A percentile compares a stretch with the other conserved stretches of the same genome.
Evolutionary conservation across 1,284 basidiomycete species (phyloP).

Genomic region (Erythrobasidium hasegawianum): DNA sequence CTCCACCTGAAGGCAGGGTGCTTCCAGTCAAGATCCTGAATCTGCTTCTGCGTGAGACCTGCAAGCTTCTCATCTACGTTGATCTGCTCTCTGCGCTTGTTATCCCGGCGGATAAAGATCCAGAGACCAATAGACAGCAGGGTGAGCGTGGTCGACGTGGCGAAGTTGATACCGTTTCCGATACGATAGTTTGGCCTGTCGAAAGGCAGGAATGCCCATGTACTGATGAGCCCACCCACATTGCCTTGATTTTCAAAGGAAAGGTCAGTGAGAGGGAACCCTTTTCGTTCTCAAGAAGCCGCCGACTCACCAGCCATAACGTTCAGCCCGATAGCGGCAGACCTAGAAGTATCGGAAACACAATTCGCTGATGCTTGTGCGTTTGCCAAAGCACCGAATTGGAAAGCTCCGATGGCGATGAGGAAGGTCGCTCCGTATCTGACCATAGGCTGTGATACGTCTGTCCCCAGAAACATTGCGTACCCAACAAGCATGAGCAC

Average conservation of each 20-base stretch:
- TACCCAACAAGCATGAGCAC: slow-evolving; percentile 47
- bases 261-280: no score
- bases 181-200: neutral
- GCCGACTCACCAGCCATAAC: slow-evolving; percentile 47
- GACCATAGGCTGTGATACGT: slow-evolving; percentile 26
- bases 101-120: slow-evolving; percentile 35
- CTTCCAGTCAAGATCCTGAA: slow-evolving; percentile 32
- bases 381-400: slow-evolving; percentile 41
- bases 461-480: slow-evolving; percentile 42
- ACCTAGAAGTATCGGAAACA: slow-evolving; percentile 45
- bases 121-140: slow-evolving; percentile 24
- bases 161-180: slow-evolving; percentile 39
- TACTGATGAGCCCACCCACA: slow-evolving; percentile 44
- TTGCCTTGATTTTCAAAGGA: neutral
- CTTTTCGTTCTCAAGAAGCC: no score
- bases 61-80: slow-evolving; percentile 8
- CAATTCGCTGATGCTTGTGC: slow-evolving; percentile 42
- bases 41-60: slow-evolving; percentile 11
- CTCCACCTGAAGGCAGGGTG: slow-evolving; percentile 23
- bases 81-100: slow-evolving; percentile 30
- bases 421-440: slow-evolving; percentile 47
- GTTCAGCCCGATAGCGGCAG: slow-evolving; percentile 44
- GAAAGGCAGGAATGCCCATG: slow-evolving; percentile 43
- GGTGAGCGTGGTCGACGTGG: slow-evolving; percentile 35
- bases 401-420: slow-evolving; percentile 46